Conservation (phyloP, 768 basidiomycete species). For the Strobilomyces dryophilus region DNA sequence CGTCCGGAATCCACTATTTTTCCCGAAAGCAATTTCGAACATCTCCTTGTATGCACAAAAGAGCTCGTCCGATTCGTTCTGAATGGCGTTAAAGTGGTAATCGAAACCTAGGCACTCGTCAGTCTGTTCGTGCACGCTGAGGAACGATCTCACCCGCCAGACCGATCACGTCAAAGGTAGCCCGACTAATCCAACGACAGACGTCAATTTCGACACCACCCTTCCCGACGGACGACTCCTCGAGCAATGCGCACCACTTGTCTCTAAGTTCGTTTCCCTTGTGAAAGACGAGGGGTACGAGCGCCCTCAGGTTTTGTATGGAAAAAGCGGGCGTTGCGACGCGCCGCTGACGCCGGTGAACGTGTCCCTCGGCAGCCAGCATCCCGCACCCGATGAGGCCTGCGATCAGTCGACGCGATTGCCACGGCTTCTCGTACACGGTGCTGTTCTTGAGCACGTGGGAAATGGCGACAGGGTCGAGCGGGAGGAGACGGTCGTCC, state of each 20-base stretch:
- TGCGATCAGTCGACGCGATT: conserved; percentile 69
- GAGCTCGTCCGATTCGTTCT: conserved; percentile 73
- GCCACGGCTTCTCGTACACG: conserved; percentile 82
- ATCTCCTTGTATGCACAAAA: conserved; percentile 81
- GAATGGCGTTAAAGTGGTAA: conserved; percentile 81
- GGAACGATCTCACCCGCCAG: conserved; percentile 57
- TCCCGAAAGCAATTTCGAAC: conserved; percentile 70
- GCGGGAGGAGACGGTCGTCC: conserved; percentile 74
- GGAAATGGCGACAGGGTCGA: conserved; percentile 71
- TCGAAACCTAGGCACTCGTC: conserved; percentile 60
- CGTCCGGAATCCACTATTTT: conserved; percentile 41
- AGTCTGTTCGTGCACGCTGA: neutral
- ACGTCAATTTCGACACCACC: conserved; percentile 55
- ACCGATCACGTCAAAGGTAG: conserved; percentile 90
- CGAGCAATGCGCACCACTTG: conserved; percentile 53
- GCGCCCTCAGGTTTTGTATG: conserved; percentile 65
- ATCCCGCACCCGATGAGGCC: conserved; percentile 80
- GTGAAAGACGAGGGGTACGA: conserved; percentile 67
- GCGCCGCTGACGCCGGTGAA: conserved; percentile 77
- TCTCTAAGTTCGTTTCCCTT: conserved; percentile 62
- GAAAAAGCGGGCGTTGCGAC: conserved; percentile 79
- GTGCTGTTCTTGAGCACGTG: conserved; percentile 71
- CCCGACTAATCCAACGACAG: conserved; percentile 74
- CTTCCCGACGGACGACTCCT: conserved; percentile 12
- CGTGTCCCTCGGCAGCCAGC: conserved; percentile 72